Evolutionary conservation across 805 yeast species (phyloP).

Genomic region (Saccharomycopsis synnaedendra): DNA sequence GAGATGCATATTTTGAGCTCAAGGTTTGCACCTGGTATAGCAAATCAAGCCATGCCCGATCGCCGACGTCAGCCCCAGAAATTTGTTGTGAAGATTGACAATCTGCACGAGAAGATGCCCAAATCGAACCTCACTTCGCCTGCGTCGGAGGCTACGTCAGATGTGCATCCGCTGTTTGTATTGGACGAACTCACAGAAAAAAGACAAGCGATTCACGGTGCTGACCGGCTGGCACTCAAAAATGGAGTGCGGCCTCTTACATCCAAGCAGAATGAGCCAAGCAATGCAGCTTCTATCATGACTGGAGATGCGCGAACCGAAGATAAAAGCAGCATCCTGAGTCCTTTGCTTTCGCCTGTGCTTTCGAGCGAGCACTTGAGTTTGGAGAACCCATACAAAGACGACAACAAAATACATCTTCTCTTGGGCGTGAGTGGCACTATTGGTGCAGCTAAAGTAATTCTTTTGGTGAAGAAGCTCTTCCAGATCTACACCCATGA

Average conservation of each 20-base stretch:
- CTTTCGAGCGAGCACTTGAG: conserved; percentile 4
- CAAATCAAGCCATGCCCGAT: too few species aligned
- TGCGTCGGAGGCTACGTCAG: neutral
- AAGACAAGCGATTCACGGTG: conserved; percentile 15
- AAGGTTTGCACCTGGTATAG: too few species aligned
- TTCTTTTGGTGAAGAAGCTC: conserved; percentile 75
- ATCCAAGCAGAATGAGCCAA: conserved; percentile 13
- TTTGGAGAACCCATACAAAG: conserved; percentile 25
- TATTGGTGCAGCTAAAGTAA: conserved; percentile 89
- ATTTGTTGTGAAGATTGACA: conserved; percentile 11
- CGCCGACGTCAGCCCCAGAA: neutral
- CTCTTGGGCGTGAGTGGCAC: conserved; percentile 90
- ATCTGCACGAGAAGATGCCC: conserved; percentile 9
- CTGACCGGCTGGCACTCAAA: neutral
- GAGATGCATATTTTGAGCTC: too few species aligned
- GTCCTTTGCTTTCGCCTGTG: neutral
- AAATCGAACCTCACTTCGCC: conserved; percentile 7
- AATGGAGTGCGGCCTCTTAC: conserved; percentile 11
- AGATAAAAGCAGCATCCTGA: neutral
- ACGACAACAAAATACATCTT: conserved; percentile 79
- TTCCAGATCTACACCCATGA: conserved; percentile 66
- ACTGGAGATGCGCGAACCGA: conserved; percentile 5
- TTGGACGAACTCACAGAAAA: conserved; percentile 12
- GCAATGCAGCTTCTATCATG: conserved; percentile 9
- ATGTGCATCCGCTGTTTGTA: conserved; percentile 13